phyloP scores from a whole-genome alignment of 2,329 filamentous ascomycete species.

The Incumbomyces delicatus region DNA sequence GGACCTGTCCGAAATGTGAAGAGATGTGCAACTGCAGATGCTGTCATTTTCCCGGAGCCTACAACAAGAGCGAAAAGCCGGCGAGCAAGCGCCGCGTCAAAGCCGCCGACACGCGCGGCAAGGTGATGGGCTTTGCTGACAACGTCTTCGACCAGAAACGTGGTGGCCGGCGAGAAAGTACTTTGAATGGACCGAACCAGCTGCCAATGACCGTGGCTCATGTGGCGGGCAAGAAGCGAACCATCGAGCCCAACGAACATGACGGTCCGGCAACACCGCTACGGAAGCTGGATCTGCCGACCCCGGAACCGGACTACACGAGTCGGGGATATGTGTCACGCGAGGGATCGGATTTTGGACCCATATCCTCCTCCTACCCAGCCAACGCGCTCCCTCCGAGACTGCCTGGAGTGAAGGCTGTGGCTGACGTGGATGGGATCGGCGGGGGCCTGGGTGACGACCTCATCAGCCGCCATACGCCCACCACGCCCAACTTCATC shows the following conservation, averaged over 20 bases:
- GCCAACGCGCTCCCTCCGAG: constrained; percentile 10
- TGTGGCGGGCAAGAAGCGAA: constrained; percentile 18
- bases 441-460: not conserved
- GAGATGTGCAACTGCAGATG: constrained; percentile 29
- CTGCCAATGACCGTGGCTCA: constrained; percentile 9
- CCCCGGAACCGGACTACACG: constrained; percentile 19
- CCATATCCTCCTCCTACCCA: constrained; percentile 8
- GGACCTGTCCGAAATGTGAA: constrained; percentile 28
- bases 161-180: constrained; percentile 18
- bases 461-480: not conserved
- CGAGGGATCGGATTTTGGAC: constrained; percentile 15
- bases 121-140: constrained; percentile 28
- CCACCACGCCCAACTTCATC: not conserved
- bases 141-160: constrained; percentile 30
- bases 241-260: constrained; percentile 8
- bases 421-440: constrained; percentile 10
- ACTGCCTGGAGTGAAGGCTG: constrained; percentile 17
- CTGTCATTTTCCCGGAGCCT: constrained; percentile 27
- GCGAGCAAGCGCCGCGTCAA: constrained; percentile 25
- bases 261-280: constrained; percentile 15
- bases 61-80: constrained; percentile 27
- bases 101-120: constrained; percentile 25
- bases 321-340: constrained; percentile 11
- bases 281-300: constrained; percentile 18
- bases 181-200: not conserved